Evolutionary conservation across 768 basidiomycete genomes (phyloP).

Genomic region (Pholiota molesta): DNA sequence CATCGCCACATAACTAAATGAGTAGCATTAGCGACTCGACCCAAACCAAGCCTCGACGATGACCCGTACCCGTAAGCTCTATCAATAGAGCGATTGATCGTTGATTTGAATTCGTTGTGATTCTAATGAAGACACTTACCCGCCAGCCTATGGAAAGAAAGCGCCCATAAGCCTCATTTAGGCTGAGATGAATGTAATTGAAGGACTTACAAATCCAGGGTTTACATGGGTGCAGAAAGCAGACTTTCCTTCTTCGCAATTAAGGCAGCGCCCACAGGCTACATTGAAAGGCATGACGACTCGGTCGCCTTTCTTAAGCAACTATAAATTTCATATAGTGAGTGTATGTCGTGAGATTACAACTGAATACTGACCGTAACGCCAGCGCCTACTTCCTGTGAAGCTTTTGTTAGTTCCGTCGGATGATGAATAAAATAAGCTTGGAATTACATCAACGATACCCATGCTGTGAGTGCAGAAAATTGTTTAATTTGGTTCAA

Average conservation of each 20-base stretch:
- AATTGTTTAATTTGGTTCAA: neutral
- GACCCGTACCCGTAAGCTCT: constrained; percentile 51
- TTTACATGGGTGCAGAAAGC: constrained; percentile 63
- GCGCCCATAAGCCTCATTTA: neutral
- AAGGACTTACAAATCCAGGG: constrained; percentile 51
- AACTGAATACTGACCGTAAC: constrained; percentile 37
- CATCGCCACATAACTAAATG: constrained; percentile 54
- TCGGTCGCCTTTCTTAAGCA: constrained; percentile 57
- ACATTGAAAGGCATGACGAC: constrained; percentile 68
- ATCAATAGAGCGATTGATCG: neutral
- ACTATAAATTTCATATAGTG: constrained; percentile 26
- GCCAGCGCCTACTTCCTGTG: constrained; percentile 46
- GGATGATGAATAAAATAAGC: neutral
- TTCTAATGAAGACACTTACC: constrained; percentile 30
- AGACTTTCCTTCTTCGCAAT: constrained; percentile 55
- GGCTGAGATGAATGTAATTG: neutral
- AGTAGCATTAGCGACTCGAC: neutral
- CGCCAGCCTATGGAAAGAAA: constrained; percentile 40
- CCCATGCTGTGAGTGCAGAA: constrained; percentile 40
- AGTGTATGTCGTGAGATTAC: neutral
- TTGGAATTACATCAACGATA: constrained; percentile 43
- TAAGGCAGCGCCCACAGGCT: constrained; percentile 58
- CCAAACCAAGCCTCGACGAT: neutral
- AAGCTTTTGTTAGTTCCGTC: neutral
- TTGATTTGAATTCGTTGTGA: neutral